phyloP scores from a whole-genome alignment of 441 rosid genomes.

The Lepidium campestre region DNA sequence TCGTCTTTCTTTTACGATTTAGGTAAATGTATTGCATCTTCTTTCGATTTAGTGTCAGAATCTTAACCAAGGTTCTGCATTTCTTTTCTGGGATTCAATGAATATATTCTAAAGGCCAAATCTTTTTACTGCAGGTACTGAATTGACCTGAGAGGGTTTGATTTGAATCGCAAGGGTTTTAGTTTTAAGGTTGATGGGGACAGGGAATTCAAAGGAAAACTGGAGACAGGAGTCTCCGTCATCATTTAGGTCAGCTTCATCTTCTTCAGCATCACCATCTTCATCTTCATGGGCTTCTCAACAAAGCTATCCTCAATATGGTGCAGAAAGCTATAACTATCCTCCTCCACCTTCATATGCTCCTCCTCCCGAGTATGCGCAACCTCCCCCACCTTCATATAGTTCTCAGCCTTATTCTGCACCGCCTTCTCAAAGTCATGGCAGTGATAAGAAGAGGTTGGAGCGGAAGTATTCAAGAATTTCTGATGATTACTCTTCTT shows the following conservation, averaged over 20 bases:
- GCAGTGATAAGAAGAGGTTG: slow-evolving; percentile 36
- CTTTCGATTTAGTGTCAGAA: neutral
- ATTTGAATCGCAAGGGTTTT: slow-evolving; percentile 5
- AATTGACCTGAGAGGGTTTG: neutral
- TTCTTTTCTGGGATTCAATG: neutral
- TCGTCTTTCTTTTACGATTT: neutral
- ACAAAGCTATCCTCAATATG: slow-evolving; percentile 39
- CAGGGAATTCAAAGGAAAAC: slow-evolving; percentile 50
- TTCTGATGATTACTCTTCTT: slow-evolving; percentile 75
- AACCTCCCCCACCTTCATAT: slow-evolving; percentile 36
- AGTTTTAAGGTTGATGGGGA: slow-evolving; percentile 55
- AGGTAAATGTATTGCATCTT: slow-evolving; percentile 1
- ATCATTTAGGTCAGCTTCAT: slow-evolving; percentile 38
- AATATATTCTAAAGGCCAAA: neutral
- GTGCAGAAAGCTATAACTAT: slow-evolving; percentile 41
- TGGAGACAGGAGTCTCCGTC: slow-evolving; percentile 48
- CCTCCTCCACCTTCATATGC: slow-evolving; percentile 38
- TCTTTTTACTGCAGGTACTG: too few relatives aligned
- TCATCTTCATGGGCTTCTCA: slow-evolving; percentile 43
- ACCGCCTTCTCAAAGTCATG: slow-evolving; percentile 35
- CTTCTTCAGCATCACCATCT: slow-evolving; percentile 34
- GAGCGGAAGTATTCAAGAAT: slow-evolving; percentile 75
- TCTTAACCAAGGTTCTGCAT: slow-evolving; percentile 5
- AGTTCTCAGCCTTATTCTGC: slow-evolving; percentile 35
- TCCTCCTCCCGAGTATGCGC: slow-evolving; percentile 29